Percentiles rank a stretch among this genome's conserved stretches.
phyloP scores from a whole-genome alignment of 1,284 basidiomycete species.

The Cryptococcus sp. region DNA sequence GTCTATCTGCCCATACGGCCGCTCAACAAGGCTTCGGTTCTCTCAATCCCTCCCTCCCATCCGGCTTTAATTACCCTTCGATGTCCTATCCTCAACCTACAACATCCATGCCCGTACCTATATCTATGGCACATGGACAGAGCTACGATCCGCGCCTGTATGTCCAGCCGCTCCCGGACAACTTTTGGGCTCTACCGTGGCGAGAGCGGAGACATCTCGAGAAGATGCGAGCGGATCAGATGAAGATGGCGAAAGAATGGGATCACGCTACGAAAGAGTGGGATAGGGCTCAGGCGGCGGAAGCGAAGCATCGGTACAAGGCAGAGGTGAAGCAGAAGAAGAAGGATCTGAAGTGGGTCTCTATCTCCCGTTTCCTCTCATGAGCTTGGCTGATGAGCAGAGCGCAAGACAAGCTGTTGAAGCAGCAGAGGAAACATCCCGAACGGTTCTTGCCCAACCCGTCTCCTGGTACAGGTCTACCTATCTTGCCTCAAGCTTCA shows the following conservation, averaged over 20 bases:
- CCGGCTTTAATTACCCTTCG: too few relatives aligned
- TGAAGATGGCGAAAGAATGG: slow-evolving; percentile 11
- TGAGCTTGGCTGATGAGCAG: background rate
- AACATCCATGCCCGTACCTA: background rate
- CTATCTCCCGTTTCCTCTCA: background rate
- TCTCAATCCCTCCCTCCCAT: too few relatives aligned
- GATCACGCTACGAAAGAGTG: slow-evolving; percentile 10
- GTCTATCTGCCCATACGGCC: background rate
- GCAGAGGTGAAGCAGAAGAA: slow-evolving; percentile 9
- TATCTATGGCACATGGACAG: background rate
- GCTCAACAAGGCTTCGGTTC: background rate
- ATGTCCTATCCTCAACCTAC: background rate
- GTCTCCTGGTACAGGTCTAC: background rate
- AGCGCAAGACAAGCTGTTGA: slow-evolving; percentile 9
- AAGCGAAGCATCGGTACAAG: slow-evolving; percentile 9
- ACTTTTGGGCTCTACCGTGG: background rate
- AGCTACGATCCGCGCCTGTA: background rate
- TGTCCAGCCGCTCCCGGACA: background rate
- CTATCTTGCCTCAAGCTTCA: background rate
- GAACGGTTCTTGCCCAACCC: slow-evolving; percentile 7
- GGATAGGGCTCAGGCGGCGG: slow-evolving; percentile 7
- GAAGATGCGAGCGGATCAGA: slow-evolving; percentile 9
- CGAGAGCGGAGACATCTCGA: background rate
- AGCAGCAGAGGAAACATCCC: slow-evolving; percentile 12
- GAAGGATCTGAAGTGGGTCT: slow-evolving; percentile 8